Percentiles rank a stretch among this genome's conserved stretches.
Conservation (phyloP, 495 filamentous ascomycete species). For the Geoglossum glabrum region DNA sequence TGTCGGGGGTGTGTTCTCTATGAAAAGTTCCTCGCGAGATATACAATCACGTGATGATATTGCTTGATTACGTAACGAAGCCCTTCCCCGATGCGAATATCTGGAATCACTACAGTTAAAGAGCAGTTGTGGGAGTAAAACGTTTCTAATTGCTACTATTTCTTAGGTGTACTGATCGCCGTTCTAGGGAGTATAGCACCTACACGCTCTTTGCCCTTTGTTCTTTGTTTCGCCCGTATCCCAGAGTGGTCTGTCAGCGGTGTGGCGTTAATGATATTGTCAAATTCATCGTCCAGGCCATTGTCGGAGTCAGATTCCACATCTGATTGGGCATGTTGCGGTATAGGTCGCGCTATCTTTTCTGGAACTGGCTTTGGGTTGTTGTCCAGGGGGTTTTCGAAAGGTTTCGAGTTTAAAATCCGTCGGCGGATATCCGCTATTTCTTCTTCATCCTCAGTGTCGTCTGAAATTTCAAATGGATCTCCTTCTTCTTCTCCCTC, state of each 20-base stretch:
- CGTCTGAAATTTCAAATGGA: slow-evolving; percentile 52
- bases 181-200: slow-evolving; percentile 44
- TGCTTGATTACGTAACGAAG: no score
- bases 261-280: slow-evolving; percentile 78
- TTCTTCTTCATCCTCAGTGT: slow-evolving; percentile 65
- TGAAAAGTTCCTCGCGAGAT: not conserved
- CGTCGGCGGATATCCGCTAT: slow-evolving; percentile 79
- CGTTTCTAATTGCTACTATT: slow-evolving; percentile 22
- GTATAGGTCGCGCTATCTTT: slow-evolving; percentile 32
- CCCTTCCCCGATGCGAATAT: no score
- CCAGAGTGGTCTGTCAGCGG: slow-evolving; percentile 69
- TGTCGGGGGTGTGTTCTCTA: not conserved
- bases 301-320: slow-evolving; percentile 35
- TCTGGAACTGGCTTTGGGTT: slow-evolving; percentile 26
- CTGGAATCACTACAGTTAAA: no score
- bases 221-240: slow-evolving; percentile 36
- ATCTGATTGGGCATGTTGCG: slow-evolving; percentile 33
- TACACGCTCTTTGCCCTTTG: slow-evolving; percentile 20
- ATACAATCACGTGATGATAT: not conserved
- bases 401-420: slow-evolving; percentile 71
- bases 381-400: slow-evolving; percentile 39
- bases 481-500: slow-evolving; percentile 35
- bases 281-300: slow-evolving; percentile 32
- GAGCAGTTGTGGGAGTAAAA: not conserved
- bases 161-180: slow-evolving; percentile 37